Conservation (phyloP, 768 basidiomycete genomes). For the Macrolepiota fuliginosa region DNA sequence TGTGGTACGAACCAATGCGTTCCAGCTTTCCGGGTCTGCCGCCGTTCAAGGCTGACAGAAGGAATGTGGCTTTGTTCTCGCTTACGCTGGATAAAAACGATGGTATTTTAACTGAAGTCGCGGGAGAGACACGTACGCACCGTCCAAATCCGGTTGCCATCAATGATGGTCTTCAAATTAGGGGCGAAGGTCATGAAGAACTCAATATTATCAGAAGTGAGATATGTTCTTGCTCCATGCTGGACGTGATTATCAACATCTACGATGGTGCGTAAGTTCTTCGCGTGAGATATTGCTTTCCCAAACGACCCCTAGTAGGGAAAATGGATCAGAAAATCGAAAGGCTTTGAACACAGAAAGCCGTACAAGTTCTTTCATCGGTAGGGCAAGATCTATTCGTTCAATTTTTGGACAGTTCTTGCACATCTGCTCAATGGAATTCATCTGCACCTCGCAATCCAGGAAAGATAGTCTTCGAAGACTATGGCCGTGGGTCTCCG, state of each 20-base stretch:
- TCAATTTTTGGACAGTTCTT: slow-evolving; percentile 43
- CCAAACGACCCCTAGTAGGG: slow-evolving; percentile 3
- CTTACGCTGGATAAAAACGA: not conserved
- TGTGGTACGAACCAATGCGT: slow-evolving; percentile 9
- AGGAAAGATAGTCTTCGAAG: slow-evolving; percentile 45
- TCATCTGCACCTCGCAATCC: slow-evolving; percentile 39
- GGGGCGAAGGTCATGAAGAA: slow-evolving; percentile 7
- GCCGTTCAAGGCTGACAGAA: slow-evolving; percentile 1
- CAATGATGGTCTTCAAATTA: slow-evolving; percentile 11
- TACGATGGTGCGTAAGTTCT: slow-evolving; percentile 7
- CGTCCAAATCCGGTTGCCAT: slow-evolving; percentile 14
- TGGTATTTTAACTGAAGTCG: not conserved
- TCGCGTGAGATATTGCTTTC: slow-evolving; percentile 4
- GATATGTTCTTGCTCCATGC: slow-evolving; percentile 9
- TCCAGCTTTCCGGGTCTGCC: slow-evolving; percentile 4
- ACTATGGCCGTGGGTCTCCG: slow-evolving; percentile 38
- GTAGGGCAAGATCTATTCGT: slow-evolving; percentile 48
- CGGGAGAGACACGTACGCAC: not conserved
- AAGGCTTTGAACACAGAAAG: not conserved
- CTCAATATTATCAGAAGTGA: slow-evolving; percentile 9
- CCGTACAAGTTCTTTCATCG: slow-evolving; percentile 48
- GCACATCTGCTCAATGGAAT: slow-evolving; percentile 40
- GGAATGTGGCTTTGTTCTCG: not conserved
- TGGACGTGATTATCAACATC: slow-evolving; percentile 11
- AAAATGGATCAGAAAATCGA: not conserved